Evolutionary conservation across 2,329 filamentous ascomycete genomes (phyloP).

Genomic region (Capronia americana): DNA sequence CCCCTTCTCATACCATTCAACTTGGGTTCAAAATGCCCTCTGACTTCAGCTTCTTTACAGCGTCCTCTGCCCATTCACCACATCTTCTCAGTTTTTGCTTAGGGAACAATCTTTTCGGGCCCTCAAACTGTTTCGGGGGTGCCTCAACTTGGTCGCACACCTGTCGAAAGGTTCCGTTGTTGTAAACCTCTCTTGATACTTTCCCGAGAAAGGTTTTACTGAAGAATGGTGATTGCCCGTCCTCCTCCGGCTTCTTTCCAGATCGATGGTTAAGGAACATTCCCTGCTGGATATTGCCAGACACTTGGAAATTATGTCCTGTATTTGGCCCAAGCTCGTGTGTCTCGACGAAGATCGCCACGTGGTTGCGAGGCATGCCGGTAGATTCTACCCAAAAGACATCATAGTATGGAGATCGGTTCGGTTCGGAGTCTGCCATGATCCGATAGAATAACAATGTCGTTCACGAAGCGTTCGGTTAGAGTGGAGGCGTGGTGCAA

Average conservation of each 20-base stretch:
- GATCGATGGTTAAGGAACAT: constrained; percentile 27
- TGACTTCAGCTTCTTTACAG: constrained; percentile 10
- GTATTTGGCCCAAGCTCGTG: constrained; percentile 22
- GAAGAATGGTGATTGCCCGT: constrained; percentile 26
- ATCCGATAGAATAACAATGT: not conserved
- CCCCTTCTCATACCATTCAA: constrained; percentile 2
- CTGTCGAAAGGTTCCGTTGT: constrained; percentile 26
- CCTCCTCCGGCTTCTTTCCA: constrained; percentile 27
- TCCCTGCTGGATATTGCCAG: constrained; percentile 25
- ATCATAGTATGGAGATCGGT: constrained; percentile 18
- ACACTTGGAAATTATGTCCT: constrained; percentile 28
- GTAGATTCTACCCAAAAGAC: constrained; percentile 28
- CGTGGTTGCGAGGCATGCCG: constrained; percentile 24
- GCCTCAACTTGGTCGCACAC: constrained; percentile 22
- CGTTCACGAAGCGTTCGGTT: not conserved
- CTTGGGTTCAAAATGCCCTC: constrained; percentile 3
- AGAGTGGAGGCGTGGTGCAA: not conserved
- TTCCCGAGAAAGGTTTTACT: constrained; percentile 20
- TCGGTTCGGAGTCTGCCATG: constrained; percentile 8
- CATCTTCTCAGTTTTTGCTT: constrained; percentile 22
- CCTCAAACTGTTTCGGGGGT: constrained; percentile 23
- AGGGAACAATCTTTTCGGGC: constrained; percentile 22
- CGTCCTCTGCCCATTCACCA: constrained; percentile 23
- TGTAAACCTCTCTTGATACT: constrained; percentile 23
- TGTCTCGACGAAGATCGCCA: constrained; percentile 29